Conservation (phyloP, 257 asterid species). For the Rauvolfia tetraphylla region DNA sequence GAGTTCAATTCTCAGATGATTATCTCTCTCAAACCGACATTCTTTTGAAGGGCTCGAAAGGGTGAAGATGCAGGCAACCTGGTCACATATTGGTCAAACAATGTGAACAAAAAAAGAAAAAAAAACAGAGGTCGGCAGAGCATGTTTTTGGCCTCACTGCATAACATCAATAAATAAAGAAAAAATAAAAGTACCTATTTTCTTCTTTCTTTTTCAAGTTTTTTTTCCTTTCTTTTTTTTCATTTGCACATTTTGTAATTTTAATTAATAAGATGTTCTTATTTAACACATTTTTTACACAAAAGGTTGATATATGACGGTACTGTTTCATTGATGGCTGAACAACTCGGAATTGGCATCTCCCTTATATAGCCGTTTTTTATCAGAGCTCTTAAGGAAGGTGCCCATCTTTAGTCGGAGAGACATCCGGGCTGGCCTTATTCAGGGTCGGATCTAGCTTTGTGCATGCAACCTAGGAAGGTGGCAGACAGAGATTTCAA, state of each 20-base stretch:
- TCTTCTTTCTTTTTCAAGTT: background rate
- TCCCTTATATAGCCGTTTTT: constrained; percentile 13
- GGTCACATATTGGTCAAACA: constrained; percentile 25
- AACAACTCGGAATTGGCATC: constrained; percentile 19
- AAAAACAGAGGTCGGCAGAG: constrained; percentile 19
- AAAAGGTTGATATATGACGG: background rate
- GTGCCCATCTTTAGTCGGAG: constrained; percentile 10
- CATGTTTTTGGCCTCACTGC: background rate
- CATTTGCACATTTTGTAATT: background rate
- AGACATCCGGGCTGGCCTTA: background rate
- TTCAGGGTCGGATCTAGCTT: background rate
- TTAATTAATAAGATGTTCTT: background rate
- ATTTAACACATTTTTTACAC: background rate
- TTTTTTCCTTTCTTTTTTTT: background rate
- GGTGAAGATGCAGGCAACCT: constrained; percentile 24
- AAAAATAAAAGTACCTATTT: background rate
- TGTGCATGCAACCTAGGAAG: background rate
- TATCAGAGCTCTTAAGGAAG: background rate
- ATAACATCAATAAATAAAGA: background rate
- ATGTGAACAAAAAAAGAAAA: constrained; percentile 37
- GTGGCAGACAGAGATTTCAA: background rate
- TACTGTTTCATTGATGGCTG: constrained; percentile 52
- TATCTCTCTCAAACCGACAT: constrained; percentile 43
- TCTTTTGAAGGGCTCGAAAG: constrained; percentile 17
- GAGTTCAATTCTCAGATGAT: constrained; percentile 27